phyloP scores from a whole-genome alignment of 108 stramenopile species.

The Craspedostauros australis region DNA sequence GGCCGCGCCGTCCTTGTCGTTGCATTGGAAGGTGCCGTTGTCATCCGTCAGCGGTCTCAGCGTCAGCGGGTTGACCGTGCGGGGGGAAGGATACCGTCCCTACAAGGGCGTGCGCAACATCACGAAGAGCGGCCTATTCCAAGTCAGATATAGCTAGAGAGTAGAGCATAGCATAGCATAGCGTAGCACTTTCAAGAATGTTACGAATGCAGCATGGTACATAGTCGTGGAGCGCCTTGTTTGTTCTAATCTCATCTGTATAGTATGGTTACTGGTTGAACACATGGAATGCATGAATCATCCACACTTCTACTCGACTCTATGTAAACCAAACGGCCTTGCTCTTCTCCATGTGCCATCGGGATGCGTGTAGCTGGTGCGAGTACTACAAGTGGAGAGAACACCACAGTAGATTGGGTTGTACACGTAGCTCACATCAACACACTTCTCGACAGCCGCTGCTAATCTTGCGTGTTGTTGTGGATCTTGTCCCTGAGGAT shows the following conservation, averaged over 20 bases:
- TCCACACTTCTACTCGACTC: no score
- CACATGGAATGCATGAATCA: no score
- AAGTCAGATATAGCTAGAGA: constrained; percentile 63
- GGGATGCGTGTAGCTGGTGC: no score
- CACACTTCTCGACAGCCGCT: no score
- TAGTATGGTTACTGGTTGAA: not conserved
- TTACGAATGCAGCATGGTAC: not conserved
- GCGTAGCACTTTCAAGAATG: not conserved
- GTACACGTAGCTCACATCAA: no score
- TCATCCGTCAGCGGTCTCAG: constrained; percentile 90
- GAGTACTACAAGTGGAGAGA: no score
- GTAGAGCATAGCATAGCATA: not conserved
- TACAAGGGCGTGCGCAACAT: constrained; percentile 96
- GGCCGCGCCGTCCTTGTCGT: constrained; percentile 65
- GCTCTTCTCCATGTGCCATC: no score
- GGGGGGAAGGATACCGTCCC: constrained; percentile 89
- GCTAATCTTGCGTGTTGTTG: no score
- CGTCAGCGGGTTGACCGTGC: constrained; percentile 85
- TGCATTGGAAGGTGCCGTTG: constrained; percentile 92
- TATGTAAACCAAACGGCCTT: no score
- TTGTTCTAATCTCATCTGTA: not conserved
- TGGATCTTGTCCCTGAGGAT: no score
- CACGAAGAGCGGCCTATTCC: constrained; percentile 81
- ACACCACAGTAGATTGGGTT: no score
- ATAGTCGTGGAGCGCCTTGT: no score